These are phyloP conservation scores for Diaporthe australafricana DNA, from an alignment of 2,329 filamentous ascomycete species.

Conservation along the genomic window DNA sequence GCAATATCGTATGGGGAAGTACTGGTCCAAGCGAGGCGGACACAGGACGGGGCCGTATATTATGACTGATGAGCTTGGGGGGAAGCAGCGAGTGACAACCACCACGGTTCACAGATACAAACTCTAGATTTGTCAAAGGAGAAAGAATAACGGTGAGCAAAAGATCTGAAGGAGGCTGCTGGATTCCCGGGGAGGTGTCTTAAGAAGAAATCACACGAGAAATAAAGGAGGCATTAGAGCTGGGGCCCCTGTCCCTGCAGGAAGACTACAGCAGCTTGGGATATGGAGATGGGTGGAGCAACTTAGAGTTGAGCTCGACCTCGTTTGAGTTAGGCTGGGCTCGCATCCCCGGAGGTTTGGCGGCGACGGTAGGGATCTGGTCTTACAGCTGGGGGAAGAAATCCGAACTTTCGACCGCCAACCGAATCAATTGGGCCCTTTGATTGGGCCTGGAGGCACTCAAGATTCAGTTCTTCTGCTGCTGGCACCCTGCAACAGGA, in stretches of 20 bases:
- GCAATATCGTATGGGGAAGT: background rate
- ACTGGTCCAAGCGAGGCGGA: slow-evolving; percentile 10
- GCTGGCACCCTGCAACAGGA: background rate
- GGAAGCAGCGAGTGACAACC: slow-evolving; percentile 20
- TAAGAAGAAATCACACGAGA: slow-evolving; percentile 28
- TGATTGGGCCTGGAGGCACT: slow-evolving; percentile 3
- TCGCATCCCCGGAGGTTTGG: background rate
- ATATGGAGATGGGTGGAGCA: slow-evolving; percentile 24
- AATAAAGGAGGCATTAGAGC: slow-evolving; percentile 19
- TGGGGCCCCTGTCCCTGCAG: slow-evolving; percentile 29
- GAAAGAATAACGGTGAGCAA: background rate
- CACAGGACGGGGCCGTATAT: background rate
- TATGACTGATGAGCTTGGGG: background rate
- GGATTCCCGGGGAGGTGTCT: slow-evolving; percentile 7
- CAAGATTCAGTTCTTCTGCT: slow-evolving; percentile 9
- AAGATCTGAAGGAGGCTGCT: background rate
- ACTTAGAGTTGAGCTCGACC: slow-evolving; percentile 25
- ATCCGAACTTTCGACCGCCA: slow-evolving; percentile 24
- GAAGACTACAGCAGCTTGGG: slow-evolving; percentile 17
- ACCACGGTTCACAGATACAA: background rate
- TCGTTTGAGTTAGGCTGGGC: slow-evolving; percentile 24
- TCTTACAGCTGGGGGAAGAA: slow-evolving; percentile 1
- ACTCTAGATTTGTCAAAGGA: background rate
- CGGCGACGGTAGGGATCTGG: background rate
- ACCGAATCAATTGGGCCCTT: slow-evolving; percentile 7